A percentile compares a stretch with the other conserved stretches of the same genome.
These are phyloP conservation scores for Arachnomyces sp. DNA, from an alignment of 2,329 filamentous ascomycete genomes.

Conservation along the genomic window DNA sequence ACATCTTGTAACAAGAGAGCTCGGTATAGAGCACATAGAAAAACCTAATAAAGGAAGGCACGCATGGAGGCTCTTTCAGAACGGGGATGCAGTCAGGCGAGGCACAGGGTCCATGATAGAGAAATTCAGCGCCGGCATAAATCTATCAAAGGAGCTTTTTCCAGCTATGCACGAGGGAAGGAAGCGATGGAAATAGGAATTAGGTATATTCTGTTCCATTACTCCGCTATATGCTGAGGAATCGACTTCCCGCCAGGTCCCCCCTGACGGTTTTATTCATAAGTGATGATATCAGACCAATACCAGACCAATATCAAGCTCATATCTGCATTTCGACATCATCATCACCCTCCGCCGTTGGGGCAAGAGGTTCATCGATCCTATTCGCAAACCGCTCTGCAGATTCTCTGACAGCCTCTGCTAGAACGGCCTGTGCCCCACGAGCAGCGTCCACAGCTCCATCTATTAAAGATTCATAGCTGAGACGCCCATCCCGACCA, in stretches of 20 bases:
- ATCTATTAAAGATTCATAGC: conserved; percentile 51
- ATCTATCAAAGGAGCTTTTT: too few species aligned
- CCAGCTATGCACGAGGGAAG: too few species aligned
- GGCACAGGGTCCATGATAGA: too few species aligned
- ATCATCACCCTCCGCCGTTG: conserved; percentile 8
- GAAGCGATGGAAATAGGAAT: too few species aligned
- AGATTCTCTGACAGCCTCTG: conserved; percentile 54
- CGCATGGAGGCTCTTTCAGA: too few species aligned
- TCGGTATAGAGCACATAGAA: too few species aligned
- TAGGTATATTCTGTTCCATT: background rate
- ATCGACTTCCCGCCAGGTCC: too few species aligned
- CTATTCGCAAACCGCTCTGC: conserved; percentile 33
- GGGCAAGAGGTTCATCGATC: conserved; percentile 1
- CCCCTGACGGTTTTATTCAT: too few species aligned
- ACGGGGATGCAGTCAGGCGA: too few species aligned
- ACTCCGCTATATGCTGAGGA: background rate
- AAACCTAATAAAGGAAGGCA: too few species aligned
- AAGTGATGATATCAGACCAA: conserved; percentile 1
- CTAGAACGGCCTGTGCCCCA: conserved; percentile 52
- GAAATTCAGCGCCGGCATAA: too few species aligned
- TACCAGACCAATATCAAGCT: conserved; percentile 10
- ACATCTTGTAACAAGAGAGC: too few species aligned
- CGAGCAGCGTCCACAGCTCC: conserved; percentile 57
- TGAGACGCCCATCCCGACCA: conserved; percentile 30
- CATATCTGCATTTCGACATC: conserved; percentile 24